Evolutionary conservation across 352 stramenopile species (phyloP).

Genomic region (Peronospora destructor): DNA sequence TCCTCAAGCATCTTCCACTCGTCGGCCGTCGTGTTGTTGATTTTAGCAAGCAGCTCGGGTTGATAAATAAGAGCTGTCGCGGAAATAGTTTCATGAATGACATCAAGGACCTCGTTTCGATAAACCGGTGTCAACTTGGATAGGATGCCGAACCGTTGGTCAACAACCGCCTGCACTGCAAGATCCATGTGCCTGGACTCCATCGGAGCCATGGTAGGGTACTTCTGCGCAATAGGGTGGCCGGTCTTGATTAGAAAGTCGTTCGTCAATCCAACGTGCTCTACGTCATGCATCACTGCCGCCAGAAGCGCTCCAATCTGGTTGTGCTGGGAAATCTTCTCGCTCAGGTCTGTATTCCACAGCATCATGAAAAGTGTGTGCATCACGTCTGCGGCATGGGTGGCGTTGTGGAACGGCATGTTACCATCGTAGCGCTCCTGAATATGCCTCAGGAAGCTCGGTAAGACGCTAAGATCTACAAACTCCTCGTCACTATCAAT

Average conservation of each 20-base stretch:
- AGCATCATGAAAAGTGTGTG: conserved; percentile 74
- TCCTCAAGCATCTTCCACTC: conserved; percentile 37
- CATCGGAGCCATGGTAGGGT: conserved; percentile 54
- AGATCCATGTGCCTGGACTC: conserved; percentile 71
- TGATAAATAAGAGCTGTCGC: conserved; percentile 78
- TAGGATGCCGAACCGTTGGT: conserved; percentile 47
- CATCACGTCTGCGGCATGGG: conserved; percentile 73
- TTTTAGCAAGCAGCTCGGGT: conserved; percentile 55
- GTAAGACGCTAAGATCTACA: conserved; percentile 48
- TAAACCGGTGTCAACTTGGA: conserved; percentile 41
- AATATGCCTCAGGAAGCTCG: conserved; percentile 49
- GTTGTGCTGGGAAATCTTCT: conserved; percentile 53
- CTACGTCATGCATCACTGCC: conserved; percentile 76
- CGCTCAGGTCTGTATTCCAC: conserved; percentile 42
- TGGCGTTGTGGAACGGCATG: conserved; percentile 80
- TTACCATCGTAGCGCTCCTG: conserved; percentile 52
- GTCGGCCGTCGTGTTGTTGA: conserved; percentile 32
- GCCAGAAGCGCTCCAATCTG: conserved; percentile 66
- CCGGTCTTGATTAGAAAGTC: conserved; percentile 72
- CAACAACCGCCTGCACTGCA: conserved; percentile 44
- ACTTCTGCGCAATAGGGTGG: conserved; percentile 58
- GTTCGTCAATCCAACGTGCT: conserved; percentile 73
- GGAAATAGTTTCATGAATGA: conserved; percentile 61
- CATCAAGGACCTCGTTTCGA: conserved; percentile 45
- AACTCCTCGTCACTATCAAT: conserved; percentile 49